phyloP scores from a whole-genome alignment of 345 rosid species.

The Citropsis articulata region DNA sequence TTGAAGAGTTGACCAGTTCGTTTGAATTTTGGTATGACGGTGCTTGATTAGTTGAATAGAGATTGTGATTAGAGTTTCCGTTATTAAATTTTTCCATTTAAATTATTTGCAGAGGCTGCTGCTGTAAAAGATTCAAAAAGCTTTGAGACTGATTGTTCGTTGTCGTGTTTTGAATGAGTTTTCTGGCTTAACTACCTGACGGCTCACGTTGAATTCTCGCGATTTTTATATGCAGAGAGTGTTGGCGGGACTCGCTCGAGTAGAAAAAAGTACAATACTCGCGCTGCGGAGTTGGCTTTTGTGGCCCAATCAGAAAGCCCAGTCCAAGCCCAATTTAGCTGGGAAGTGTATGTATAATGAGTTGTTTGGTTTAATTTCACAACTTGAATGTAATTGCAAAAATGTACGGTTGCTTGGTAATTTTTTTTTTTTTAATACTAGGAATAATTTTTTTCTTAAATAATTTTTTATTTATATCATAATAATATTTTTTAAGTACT shows the following conservation, averaged over 20 bases:
- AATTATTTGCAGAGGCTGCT: too few relatives aligned
- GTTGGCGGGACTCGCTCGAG: background rate
- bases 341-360: background rate
- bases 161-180: background rate
- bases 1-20: conserved; percentile 13
- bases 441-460: too few relatives aligned
- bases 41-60: background rate
- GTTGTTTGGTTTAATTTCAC: too few relatives aligned
- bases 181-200: too few relatives aligned
- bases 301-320: background rate
- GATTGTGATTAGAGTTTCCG: background rate
- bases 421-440: too few relatives aligned
- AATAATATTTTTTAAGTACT: too few relatives aligned
- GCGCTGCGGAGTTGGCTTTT: background rate
- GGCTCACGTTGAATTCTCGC: background rate
- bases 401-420: too few relatives aligned
- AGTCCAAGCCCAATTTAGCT: background rate
- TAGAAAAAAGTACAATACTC: background rate
- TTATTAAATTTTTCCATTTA: background rate
- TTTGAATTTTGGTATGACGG: background rate
- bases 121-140: too few relatives aligned
- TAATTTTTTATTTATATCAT: too few relatives aligned
- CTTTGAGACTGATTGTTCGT: too few relatives aligned
- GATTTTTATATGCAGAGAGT: background rate
- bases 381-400: too few relatives aligned